Percentiles rank a stretch among this genome's conserved stretches.
Evolutionary conservation across 2,329 filamentous ascomycete species (phyloP).

Genomic region (Alternaria alternata): DNA sequence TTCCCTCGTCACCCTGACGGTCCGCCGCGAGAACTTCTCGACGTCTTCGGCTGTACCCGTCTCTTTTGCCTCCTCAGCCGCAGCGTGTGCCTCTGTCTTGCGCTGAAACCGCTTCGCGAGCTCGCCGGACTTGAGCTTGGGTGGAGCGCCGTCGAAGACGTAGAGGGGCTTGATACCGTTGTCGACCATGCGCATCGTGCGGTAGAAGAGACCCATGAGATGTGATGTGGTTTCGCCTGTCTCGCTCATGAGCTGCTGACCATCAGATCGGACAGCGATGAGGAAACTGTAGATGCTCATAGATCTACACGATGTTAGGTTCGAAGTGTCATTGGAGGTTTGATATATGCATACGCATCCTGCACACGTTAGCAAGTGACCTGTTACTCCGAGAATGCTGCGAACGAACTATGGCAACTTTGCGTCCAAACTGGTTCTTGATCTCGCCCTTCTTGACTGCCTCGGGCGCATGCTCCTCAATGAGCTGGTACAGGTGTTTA

Average conservation of each 20-base stretch:
- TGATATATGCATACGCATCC: slow-evolving; percentile 55
- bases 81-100: slow-evolving; percentile 90
- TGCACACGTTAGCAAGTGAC: slow-evolving; percentile 38
- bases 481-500: slow-evolving; percentile 58
- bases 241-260: slow-evolving; percentile 95
- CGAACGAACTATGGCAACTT: slow-evolving; percentile 86
- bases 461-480: slow-evolving; percentile 85
- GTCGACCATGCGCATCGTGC: slow-evolving; percentile 96
- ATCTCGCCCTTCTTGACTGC: slow-evolving; percentile 97
- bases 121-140: slow-evolving; percentile 97
- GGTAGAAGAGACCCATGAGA: slow-evolving; percentile 99
- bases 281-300: slow-evolving; percentile 99
- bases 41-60: slow-evolving; percentile 97
- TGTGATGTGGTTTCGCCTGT: slow-evolving; percentile 96
- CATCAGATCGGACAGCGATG: slow-evolving; percentile 94
- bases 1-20: slow-evolving; percentile 92
- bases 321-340: neutral
- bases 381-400: neutral
- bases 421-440: slow-evolving; percentile 98
- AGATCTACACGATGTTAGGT: slow-evolving; percentile 64
- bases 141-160: slow-evolving; percentile 95
- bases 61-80: slow-evolving; percentile 94
- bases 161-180: slow-evolving; percentile 99
- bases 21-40: slow-evolving; percentile 94
- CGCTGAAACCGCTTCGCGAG: slow-evolving; percentile 94